A percentile compares a stretch with the other conserved stretches of the same genome.
Conservation (phyloP, 176 grass and related monocot species). For the Elymus sibiricus region DNA sequence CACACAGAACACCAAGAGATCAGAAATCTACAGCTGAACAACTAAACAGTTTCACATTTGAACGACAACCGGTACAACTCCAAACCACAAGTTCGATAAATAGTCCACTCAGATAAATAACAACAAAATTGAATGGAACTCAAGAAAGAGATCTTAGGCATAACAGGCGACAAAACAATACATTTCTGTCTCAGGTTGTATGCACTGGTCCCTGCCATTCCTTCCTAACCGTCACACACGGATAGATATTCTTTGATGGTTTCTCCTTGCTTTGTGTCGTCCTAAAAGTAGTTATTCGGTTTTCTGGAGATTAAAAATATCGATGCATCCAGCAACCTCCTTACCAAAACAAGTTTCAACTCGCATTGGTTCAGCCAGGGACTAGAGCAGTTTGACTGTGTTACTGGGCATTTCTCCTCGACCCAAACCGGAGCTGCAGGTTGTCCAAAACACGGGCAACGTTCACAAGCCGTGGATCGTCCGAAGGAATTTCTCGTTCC, state of each 20-base stretch:
- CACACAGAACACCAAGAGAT: not conserved
- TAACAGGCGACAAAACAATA: not conserved
- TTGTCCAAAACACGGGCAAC: slow-evolving; percentile 64
- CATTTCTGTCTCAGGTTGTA: not conserved
- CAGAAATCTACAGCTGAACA: too few relatives aligned
- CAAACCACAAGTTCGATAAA: not conserved
- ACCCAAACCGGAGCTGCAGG: slow-evolving; percentile 39
- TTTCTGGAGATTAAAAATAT: not conserved
- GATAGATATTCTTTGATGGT: not conserved
- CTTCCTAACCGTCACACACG: not conserved
- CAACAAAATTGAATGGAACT: not conserved
- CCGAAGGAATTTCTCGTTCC: slow-evolving; percentile 83
- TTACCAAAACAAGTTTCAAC: not conserved
- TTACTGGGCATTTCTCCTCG: slow-evolving; percentile 53
- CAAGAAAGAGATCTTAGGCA: not conserved
- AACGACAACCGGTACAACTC: too few relatives aligned
- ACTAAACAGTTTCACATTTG: too few relatives aligned
- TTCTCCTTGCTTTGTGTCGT: not conserved
- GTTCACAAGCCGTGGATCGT: slow-evolving; percentile 71
- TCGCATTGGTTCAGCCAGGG: not conserved
- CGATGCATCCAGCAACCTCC: not conserved
- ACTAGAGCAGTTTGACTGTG: not conserved
- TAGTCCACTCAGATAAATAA: not conserved
- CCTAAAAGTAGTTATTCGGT: not conserved
- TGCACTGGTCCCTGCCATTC: not conserved